phyloP scores from a whole-genome alignment of 176 grass and related monocot genomes.

The Miscanthus lutarioriparius region DNA sequence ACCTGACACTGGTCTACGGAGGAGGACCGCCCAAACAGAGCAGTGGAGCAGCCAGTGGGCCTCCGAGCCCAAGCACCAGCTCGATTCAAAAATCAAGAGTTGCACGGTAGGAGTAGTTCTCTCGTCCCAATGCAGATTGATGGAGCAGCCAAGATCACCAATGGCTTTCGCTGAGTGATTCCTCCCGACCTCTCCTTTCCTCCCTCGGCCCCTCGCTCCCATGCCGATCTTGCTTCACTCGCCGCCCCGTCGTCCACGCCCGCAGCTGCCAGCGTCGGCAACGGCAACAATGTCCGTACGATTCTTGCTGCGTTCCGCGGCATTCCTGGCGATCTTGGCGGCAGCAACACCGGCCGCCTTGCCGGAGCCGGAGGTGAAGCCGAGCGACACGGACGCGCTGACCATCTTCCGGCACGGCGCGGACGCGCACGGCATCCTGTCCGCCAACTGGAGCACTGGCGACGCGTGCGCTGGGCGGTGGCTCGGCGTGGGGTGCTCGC shows the following conservation, averaged over 20 bases:
- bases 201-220: neutral
- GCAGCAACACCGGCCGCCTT: neutral
- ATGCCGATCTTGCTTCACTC: neutral
- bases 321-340: slow-evolving; percentile 23
- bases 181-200: neutral
- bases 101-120: neutral
- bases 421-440: slow-evolving; percentile 72
- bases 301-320: slow-evolving; percentile 5
- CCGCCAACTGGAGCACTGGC: slow-evolving; percentile 59
- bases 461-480: slow-evolving; percentile 66
- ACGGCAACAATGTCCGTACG: slow-evolving; percentile 18
- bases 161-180: slow-evolving; percentile 23
- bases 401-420: slow-evolving; percentile 59
- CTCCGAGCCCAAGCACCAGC: neutral
- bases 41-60: neutral
- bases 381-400: slow-evolving; percentile 70
- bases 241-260: neutral
- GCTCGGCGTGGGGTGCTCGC: slow-evolving; percentile 53
- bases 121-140: slow-evolving; percentile 33
- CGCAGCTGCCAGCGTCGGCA: neutral
- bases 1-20: slow-evolving; percentile 10
- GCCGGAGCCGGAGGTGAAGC: slow-evolving; percentile 40
- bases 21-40: neutral
- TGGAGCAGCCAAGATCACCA: slow-evolving; percentile 24
- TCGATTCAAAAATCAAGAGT: slow-evolving; percentile 23